Conservation (phyloP, 1,139 yeast species). For the Zygoascus hellenicus region DNA sequence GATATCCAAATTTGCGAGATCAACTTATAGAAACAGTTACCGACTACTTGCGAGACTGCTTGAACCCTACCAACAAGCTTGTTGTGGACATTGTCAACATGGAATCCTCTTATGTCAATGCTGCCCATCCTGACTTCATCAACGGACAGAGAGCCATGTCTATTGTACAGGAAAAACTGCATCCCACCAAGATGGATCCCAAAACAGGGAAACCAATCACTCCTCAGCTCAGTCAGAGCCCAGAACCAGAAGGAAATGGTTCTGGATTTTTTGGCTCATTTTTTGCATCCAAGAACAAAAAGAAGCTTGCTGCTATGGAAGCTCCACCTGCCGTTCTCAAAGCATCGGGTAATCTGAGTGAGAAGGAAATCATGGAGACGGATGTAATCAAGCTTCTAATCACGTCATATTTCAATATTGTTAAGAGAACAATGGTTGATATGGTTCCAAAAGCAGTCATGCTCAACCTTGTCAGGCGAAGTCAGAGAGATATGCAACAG, state of each 20-base stretch:
- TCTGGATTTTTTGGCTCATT: constrained; percentile 89
- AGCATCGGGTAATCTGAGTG: constrained; percentile 93
- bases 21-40: constrained; percentile 76
- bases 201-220: constrained; percentile 67
- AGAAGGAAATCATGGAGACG: constrained; percentile 93
- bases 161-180: constrained; percentile 84
- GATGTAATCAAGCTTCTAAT: constrained; percentile 92
- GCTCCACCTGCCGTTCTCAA: constrained; percentile 94
- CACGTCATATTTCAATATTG: constrained; percentile 84
- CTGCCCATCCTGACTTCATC: constrained; percentile 94
- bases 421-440: constrained; percentile 89
- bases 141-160: constrained; percentile 96
- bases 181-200: constrained; percentile 85
- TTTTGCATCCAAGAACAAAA: constrained; percentile 86
- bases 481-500: constrained; percentile 85
- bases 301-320: constrained; percentile 92
- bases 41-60: constrained; percentile 71
- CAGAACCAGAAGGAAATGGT: constrained; percentile 34
- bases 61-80: constrained; percentile 79
- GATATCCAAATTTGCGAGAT: constrained; percentile 89
- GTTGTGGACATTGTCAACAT: constrained; percentile 75
- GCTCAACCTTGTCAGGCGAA: constrained; percentile 79
- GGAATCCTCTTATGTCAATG: constrained; percentile 91
- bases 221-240: constrained; percentile 27
- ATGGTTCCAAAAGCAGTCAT: constrained; percentile 91